Conservation (phyloP, 441 rosid species). For the Melastoma candidum region DNA sequence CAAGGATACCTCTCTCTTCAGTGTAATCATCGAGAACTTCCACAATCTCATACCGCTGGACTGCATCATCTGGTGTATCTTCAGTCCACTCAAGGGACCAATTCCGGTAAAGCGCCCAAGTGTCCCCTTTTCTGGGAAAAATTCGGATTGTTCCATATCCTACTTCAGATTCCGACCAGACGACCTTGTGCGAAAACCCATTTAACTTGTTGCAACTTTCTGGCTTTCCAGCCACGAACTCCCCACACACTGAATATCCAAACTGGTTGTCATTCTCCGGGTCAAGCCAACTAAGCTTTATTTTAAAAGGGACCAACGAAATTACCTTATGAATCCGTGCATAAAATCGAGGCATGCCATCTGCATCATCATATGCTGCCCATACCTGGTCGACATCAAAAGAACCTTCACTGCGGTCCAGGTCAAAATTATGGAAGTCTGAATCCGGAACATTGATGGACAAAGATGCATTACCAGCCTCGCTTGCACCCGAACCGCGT, state of each 20-base stretch:
- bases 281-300: constrained; percentile 17
- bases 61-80: constrained; percentile 7
- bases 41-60: constrained; percentile 14
- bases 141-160: constrained; percentile 12
- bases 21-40: constrained; percentile 16
- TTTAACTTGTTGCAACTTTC: constrained; percentile 9
- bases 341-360: constrained; percentile 22
- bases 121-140: constrained; percentile 12
- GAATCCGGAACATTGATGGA: constrained; percentile 15
- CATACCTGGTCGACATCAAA: constrained; percentile 16
- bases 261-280: constrained; percentile 9
- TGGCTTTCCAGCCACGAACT: constrained; percentile 8
- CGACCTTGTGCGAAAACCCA: constrained; percentile 15
- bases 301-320: constrained; percentile 14
- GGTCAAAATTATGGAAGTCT: constrained; percentile 17
- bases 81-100: constrained; percentile 13
- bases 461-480: not conserved
- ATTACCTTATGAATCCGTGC: constrained; percentile 16
- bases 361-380: constrained; percentile 18
- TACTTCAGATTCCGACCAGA: constrained; percentile 8
- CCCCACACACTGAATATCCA: constrained; percentile 12
- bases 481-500: too few relatives aligned
- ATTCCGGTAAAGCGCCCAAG: constrained; percentile 18
- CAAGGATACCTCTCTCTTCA: constrained; percentile 12
- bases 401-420: constrained; percentile 11